Evolutionary conservation across 2,329 filamentous ascomycete genomes (phyloP).

Genomic region (Cadophora luteo-olivacea): DNA sequence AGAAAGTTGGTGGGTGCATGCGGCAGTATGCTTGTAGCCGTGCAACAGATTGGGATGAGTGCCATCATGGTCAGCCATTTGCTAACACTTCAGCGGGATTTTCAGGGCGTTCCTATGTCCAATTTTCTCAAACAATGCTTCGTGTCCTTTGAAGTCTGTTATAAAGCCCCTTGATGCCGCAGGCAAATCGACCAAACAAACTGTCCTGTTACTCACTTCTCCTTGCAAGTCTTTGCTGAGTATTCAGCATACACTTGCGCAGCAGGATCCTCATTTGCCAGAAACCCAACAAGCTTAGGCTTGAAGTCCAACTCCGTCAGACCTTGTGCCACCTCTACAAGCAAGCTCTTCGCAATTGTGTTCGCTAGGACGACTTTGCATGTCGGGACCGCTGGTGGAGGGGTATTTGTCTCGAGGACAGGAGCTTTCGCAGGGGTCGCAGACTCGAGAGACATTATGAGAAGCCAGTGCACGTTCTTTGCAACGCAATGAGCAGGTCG

Average conservation of each 20-base stretch:
- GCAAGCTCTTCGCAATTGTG: conserved; percentile 82
- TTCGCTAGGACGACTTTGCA: conserved; percentile 95
- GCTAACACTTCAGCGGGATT: no score
- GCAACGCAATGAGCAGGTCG: not conserved
- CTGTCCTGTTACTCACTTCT: conserved; percentile 73
- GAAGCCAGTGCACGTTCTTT: not conserved
- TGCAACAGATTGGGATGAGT: no score
- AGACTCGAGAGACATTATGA: conserved; percentile 11
- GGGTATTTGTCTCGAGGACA: not conserved
- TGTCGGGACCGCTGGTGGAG: conserved; percentile 48
- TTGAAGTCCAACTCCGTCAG: conserved; percentile 73
- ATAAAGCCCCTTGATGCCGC: not conserved
- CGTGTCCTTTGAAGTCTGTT: not conserved
- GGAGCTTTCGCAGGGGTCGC: not conserved
- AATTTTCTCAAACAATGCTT: not conserved
- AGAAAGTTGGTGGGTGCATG: no score
- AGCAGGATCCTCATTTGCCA: conserved; percentile 90
- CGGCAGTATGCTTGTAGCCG: no score
- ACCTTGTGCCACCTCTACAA: conserved; percentile 78
- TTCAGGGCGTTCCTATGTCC: no score
- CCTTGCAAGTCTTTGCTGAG: conserved; percentile 94
- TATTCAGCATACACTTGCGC: conserved; percentile 95
- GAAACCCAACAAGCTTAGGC: conserved; percentile 86
- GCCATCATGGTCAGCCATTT: no score
- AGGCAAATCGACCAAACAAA: not conserved